Evolutionary conservation across 805 yeast genomes (phyloP), one percentile per base, ranked within the genome.

Genomic region (Myxozyma neotropica): DNA sequence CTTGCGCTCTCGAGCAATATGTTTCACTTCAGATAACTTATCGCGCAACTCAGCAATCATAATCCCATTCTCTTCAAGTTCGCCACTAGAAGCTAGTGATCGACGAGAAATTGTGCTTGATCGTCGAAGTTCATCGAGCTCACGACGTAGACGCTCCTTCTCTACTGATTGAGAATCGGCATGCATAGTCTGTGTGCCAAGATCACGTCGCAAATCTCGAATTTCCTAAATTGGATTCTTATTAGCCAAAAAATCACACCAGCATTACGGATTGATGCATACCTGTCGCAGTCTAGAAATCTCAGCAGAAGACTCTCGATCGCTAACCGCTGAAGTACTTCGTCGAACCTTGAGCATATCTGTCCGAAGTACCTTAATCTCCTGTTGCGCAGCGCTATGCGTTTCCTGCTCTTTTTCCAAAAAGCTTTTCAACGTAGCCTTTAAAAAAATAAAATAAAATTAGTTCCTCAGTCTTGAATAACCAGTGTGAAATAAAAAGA

Each of bases 1-100:
- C 54, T 61, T 61, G n/a, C 65, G 63, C 31, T 61, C 63, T 13
- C 62, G 63, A 19, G 65, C 63, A 46, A 61, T 59, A 31, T 40
- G 29, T 39, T 48, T 55, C 7, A 52, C 64, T 43, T 58, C 63
- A 7, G 64, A 27, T 5, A 61, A 26, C 29, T 61, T 58, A 19
- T 55, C 56, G 19, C 58, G 56, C 29, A 61, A 39, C 1, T 61
- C 65, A 15, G 39, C 19, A 29, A 58, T 55, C 42, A 55, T 42
- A n/a, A 31, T 17, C 17, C 52, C 57, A 51, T 58, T 49, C 21
- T 58, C 55, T 19, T 55, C 65, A 10, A 44, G 19, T 17, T 54
- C 60, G 12, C 50, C 42, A 15, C 23, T 35, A 6, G 65, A 45
- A 1, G 59, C 48, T 13, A 45, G 33, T 17, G 62, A 54, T n/a